Base-by-base conservation (phyloP, 106 monocot species). In the Xerophyta viscosa region DNA sequence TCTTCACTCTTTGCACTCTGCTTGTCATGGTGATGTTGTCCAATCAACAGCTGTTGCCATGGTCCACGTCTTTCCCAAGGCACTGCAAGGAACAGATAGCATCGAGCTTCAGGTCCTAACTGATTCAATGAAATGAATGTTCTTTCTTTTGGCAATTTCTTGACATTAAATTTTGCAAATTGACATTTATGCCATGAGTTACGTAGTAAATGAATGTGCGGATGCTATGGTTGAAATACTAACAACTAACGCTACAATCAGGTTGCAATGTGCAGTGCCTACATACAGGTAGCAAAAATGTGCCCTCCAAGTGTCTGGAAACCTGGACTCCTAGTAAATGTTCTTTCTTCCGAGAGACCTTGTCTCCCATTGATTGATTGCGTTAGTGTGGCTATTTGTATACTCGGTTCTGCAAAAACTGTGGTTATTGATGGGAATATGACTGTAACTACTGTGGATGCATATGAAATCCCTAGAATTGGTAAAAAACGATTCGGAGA, bases 261-360 rank as follows among this genome's bases (percentile, higher is more conserved):
- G 94, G 71, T 59, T 30, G 96, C 89, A 66, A 47, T 98, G 63
- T 98, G 85, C 60, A 64, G 20, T 82, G 89, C 85, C 55, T 98
- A 90, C 66, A 62, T 72, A 33, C 66, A 86, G 21, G 71, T 90
- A 68, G 73, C 73, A 57, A 79, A 82, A 56, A 33, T 77, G 55
- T 89, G 89, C 63, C 61, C 89, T 14, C 41, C 63, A 54, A 56
- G 66, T 74, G 60, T 83, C 31, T 98, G 96, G 96, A 90, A 56
- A 65, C 89, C 85, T 47, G 69, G 39, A 66, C 62, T 72, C 8
- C 74, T 94, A 37, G 27, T 86, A 41, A 51, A 72, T 29, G 57
- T 79, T 65, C 48, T 98, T 15, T 77, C 52, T 56, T 69, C 48
- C 37, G 43, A 75, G 61, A 77, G 62, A 51, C 79, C 96, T 63